These are phyloP conservation scores for Blumeriella jaapii DNA, from an alignment of 2,329 filamentous ascomycete genomes.

Conservation along the genomic window DNA sequence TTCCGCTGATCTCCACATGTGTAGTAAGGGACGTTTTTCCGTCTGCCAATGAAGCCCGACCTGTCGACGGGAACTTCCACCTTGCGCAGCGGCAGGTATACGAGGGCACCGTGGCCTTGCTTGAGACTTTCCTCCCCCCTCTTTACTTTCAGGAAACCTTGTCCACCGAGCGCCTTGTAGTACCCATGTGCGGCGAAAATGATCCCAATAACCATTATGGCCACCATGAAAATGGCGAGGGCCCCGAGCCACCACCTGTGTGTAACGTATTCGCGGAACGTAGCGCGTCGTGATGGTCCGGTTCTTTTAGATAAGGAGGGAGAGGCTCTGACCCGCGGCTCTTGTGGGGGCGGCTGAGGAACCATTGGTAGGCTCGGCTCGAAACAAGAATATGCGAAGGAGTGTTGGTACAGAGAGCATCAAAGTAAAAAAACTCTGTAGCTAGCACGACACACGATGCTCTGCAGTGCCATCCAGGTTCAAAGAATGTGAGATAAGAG, in stretches of 20 bases:
- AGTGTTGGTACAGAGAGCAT: slow-evolving; percentile 10
- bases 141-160: slow-evolving; percentile 17
- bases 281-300: slow-evolving; percentile 2
- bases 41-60: background rate
- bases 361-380: slow-evolving; percentile 11
- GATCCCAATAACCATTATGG: slow-evolving; percentile 18
- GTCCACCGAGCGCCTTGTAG: slow-evolving; percentile 19
- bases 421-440: slow-evolving; percentile 10
- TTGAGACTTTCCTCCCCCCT: background rate
- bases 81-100: slow-evolving; percentile 19
- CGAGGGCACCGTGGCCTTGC: background rate
- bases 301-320: slow-evolving; percentile 12
- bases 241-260: slow-evolving; percentile 13
- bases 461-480: slow-evolving; percentile 14
- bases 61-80: slow-evolving; percentile 2
- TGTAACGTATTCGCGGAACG: slow-evolving; percentile 6
- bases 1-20: slow-evolving; percentile 24
- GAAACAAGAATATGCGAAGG: slow-evolving; percentile 4
- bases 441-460: slow-evolving; percentile 9
- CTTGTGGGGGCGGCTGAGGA: slow-evolving; percentile 7
- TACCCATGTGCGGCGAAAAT: slow-evolving; percentile 19
- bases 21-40: slow-evolving; percentile 19
- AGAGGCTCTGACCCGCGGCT: slow-evolving; percentile 6
- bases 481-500: background rate
- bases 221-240: slow-evolving; percentile 12